Conservation (phyloP, 2,329 filamentous ascomycete species). For the Clarireedia monteithiana region DNA sequence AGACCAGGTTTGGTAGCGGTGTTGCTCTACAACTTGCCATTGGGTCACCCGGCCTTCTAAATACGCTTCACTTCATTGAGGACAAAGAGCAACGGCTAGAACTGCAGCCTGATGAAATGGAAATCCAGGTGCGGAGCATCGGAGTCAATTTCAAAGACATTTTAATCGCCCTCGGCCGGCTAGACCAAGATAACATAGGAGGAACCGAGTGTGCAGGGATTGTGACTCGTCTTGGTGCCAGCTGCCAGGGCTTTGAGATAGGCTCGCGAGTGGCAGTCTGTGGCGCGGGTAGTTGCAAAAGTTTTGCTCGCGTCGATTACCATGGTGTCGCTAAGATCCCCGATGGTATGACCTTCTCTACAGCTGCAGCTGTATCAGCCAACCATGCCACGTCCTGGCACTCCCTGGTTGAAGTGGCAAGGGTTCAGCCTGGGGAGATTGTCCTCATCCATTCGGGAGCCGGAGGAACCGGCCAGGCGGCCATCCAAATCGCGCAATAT, state of each 20-base stretch:
- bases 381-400: constrained; percentile 17
- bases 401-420: constrained; percentile 15
- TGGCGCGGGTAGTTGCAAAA: too few relatives aligned
- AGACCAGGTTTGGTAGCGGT: not conserved
- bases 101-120: not conserved
- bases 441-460: constrained; percentile 30
- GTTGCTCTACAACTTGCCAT: not conserved
- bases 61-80: not conserved
- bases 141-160: not conserved
- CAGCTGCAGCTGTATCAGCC: constrained; percentile 16
- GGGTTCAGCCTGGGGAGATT: constrained; percentile 16
- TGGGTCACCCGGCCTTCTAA: not conserved
- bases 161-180: not conserved
- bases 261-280: too few relatives aligned
- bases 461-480: constrained; percentile 28
- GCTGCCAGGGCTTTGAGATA: too few relatives aligned
- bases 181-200: not conserved
- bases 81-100: not conserved
- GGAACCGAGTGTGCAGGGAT: not conserved
- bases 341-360: too few relatives aligned
- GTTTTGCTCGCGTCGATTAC: too few relatives aligned
- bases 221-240: not conserved
- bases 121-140: not conserved
- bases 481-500: constrained; percentile 25
- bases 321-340: too few relatives aligned